Conservation (phyloP, 2,329 filamentous ascomycete genomes). For the Aspergillus terreus region DNA sequence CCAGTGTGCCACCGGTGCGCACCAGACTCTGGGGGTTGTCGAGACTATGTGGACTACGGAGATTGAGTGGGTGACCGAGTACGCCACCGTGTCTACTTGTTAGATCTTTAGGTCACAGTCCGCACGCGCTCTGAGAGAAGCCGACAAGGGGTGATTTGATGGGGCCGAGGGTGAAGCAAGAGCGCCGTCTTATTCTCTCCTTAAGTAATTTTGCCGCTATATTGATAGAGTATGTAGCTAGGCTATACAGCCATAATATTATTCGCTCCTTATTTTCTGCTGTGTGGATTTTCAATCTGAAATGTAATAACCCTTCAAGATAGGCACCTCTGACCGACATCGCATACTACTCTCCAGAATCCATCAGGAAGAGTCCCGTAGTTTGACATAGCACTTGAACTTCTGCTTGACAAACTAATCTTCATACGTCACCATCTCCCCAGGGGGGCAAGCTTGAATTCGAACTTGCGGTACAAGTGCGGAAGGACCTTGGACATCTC, state of each 20-base stretch:
- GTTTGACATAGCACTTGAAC: slow-evolving; percentile 1
- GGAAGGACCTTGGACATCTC: slow-evolving; percentile 28
- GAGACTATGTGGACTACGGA: neutral
- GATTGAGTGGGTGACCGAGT: neutral
- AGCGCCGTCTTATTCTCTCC: no score
- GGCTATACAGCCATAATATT: neutral
- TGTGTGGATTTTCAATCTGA: neutral
- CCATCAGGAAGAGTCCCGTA: neutral
- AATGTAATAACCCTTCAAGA: no score
- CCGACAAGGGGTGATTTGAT: neutral
- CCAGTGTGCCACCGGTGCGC: neutral
- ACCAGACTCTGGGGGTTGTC: neutral
- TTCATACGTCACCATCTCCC: neutral
- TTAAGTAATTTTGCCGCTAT: neutral
- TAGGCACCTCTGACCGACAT: no score
- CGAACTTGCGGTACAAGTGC: slow-evolving; percentile 47
- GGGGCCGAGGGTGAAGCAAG: no score
- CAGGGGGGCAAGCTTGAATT: slow-evolving; percentile 20
- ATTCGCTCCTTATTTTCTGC: neutral
- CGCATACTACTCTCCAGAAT: no score
- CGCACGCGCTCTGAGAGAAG: neutral
- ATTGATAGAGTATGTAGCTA: neutral
- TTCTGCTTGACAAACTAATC: slow-evolving; percentile 2
- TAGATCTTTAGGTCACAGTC: neutral
- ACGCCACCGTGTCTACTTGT: neutral